Evolutionary conservation across 176 grass and related monocot genomes (phyloP), one percentile per base, ranked within the genome.

Genomic region (Phyllostachys edulis): DNA sequence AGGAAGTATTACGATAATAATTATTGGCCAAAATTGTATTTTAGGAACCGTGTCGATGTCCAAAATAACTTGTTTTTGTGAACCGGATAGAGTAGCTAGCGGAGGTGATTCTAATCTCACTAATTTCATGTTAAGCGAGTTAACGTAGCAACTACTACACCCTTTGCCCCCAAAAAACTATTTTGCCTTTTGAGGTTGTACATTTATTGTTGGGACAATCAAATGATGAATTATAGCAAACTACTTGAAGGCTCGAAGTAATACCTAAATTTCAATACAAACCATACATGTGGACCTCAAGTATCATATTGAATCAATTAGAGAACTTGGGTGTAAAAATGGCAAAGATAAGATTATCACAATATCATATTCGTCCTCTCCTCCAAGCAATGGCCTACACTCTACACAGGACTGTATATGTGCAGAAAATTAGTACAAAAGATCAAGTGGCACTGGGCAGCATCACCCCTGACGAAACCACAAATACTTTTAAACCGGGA

Each of bases 391-490:
- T 46, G 39, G 50, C 18, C 45, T 14, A 47, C 45, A 4, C 49
- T 5, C 50, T 2, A n/a, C n/a, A n/a, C n/a, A 56, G 54, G 2
- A 56, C 54, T 57, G 55, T 57, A 9, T 9, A 56, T n/a, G 0
- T 9, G 55, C 32, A n/a, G 20, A 18, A 81, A 63, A 80, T 9
- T 55, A 34, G 32, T 34, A 68, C 47, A 56, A 12, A 56, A 54
- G 17, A 10, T 65, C n/a, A 77, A 59, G 46, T 13, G 63, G 39
- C 39, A 47, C 34, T 57, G 18, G 34, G 2, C 5, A 12, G 38
- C 65, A 39, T 49, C 65, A 40, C 71, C 13, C 71, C 13, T 76
- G 60, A 76, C 61, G 65, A 88, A 46, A 36, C 42, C 73, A 71
- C 60, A 38, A 57, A 57, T 66, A 27, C 6, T 42, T 20, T 23